Percentiles rank a stretch among this genome's conserved stretches.
Evolutionary conservation across 1,139 yeast genomes (phyloP).

Genomic region (Debaryomyces psychrophilus): DNA sequence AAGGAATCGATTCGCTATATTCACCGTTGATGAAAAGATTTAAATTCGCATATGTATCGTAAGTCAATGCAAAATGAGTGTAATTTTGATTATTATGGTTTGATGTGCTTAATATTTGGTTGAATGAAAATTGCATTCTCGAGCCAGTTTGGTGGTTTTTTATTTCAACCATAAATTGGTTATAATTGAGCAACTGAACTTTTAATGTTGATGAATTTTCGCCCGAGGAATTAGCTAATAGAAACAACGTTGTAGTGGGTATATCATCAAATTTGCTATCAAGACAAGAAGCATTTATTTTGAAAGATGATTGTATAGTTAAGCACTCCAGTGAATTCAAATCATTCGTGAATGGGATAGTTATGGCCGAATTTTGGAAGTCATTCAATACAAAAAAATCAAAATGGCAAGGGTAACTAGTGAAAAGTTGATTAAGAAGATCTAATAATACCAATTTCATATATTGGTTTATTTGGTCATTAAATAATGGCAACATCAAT

Average conservation of each 20-base stretch:
- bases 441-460: conserved; percentile 27
- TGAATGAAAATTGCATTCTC: conserved; percentile 37
- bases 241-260: conserved; percentile 25
- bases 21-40: conserved; percentile 47
- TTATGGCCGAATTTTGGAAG: conserved; percentile 22
- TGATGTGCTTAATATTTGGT: conserved; percentile 29
- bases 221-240: conserved; percentile 31
- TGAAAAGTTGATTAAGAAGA: conserved; percentile 28
- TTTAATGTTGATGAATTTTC: conserved; percentile 29
- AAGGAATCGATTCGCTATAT: conserved; percentile 49
- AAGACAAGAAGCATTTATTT: conserved; percentile 18
- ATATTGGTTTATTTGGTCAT: conserved; percentile 9
- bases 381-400: conserved; percentile 35
- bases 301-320: conserved; percentile 44
- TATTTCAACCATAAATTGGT: conserved; percentile 38
- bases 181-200: conserved; percentile 32
- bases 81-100: conserved; percentile 28
- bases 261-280: conserved; percentile 6
- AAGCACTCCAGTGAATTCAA: conserved; percentile 21
- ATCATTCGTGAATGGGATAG: conserved; percentile 30
- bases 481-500: conserved; percentile 24
- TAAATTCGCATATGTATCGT: conserved; percentile 40
- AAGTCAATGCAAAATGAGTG: conserved; percentile 41
- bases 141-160: conserved; percentile 29
- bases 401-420: conserved; percentile 32